Base-by-base conservation (phyloP, 2,329 filamentous ascomycete species). In the Chaetomium olivaceum region DNA sequence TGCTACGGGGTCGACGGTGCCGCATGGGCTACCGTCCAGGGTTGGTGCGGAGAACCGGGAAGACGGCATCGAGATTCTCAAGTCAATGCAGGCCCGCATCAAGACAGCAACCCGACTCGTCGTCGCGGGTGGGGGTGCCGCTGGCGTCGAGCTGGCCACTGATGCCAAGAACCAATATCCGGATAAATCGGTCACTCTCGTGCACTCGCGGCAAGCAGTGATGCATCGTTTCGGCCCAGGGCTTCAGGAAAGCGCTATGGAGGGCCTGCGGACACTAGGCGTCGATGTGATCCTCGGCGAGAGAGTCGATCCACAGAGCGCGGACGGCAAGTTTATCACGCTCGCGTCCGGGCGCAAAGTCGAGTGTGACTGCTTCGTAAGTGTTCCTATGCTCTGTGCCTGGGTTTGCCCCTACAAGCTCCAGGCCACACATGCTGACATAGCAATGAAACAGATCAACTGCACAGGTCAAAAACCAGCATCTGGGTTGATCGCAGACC, bases 391-490 rank as follows among this genome's bases (percentile, higher is more conserved):
- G n/a, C 43, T 21, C 63, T 27, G 29, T 27, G 8, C 27, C n/a
- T 55, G 14, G 14, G 12, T 14, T 25, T 21, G 54, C 3, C 4
- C 14, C 31, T 21, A 9, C n/a, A 2, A 9, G 11, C 3, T 9
- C 9, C 31, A 31, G 25, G 6, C 16, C 6, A 4, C 14, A 4
- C 5, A 48, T n/a, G 36, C 39, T 58, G 39, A 48, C 56, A 27
- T 8, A 43, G 6, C 21, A 39, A 23, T 19, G 16, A 21, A 21
- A 11, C 65, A 87, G 84, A 80, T 89, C 61, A 82, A 83, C 61
- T 88, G 86, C 66, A 85, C 82, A 0, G 87, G 88, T 1, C 87
- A 89, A 71, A 80, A 75, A 23, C 86, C 87, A 0, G 81, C 83
- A n/a, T 86, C 85, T 0, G 72, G 76, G 0, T 71, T 89, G 14